These are phyloP conservation scores for Mycena albidolilacea DNA, from an alignment of 768 basidiomycete species.

Conservation along the genomic window DNA sequence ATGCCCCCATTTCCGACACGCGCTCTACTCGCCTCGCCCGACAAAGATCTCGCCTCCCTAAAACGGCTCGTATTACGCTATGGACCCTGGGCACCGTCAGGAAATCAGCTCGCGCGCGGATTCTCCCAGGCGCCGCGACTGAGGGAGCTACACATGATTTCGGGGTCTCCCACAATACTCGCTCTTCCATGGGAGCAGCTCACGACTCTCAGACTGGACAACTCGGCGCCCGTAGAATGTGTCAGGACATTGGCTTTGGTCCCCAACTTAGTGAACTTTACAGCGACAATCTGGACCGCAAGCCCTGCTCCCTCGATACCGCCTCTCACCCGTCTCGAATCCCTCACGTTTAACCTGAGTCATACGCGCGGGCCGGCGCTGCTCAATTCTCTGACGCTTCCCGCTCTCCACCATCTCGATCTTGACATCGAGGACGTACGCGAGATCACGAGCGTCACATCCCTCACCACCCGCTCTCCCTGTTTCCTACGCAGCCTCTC, in stretches of 20 bases:
- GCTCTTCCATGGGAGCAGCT: slow-evolving; percentile 16
- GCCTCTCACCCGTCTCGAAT: slow-evolving; percentile 16
- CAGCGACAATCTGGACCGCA: slow-evolving; percentile 1
- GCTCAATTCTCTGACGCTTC: slow-evolving; percentile 12
- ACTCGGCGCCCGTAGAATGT: background rate
- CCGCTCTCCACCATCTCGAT: slow-evolving; percentile 20
- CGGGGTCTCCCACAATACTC: background rate
- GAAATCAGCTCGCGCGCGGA: background rate
- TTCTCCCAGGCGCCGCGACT: slow-evolving; percentile 10
- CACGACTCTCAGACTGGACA: slow-evolving; percentile 15
- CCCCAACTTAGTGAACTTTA: slow-evolving; percentile 7
- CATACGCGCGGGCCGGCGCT: slow-evolving; percentile 26
- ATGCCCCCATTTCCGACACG: background rate
- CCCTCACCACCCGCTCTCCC: slow-evolving; percentile 9
- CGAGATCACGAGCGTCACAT: background rate
- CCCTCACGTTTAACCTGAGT: slow-evolving; percentile 4
- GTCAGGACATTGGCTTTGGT: background rate
- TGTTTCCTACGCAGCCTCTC: slow-evolving; percentile 28
- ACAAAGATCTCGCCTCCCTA: background rate
- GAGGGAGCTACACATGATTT: slow-evolving; percentile 16
- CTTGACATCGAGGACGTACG: background rate
- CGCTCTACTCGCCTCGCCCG: background rate
- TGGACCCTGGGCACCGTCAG: background rate
- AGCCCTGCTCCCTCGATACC: background rate
- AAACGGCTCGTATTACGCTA: slow-evolving; percentile 4